phyloP scores from a whole-genome alignment of 805 yeast species.

The Jamesozyma rosinii region DNA sequence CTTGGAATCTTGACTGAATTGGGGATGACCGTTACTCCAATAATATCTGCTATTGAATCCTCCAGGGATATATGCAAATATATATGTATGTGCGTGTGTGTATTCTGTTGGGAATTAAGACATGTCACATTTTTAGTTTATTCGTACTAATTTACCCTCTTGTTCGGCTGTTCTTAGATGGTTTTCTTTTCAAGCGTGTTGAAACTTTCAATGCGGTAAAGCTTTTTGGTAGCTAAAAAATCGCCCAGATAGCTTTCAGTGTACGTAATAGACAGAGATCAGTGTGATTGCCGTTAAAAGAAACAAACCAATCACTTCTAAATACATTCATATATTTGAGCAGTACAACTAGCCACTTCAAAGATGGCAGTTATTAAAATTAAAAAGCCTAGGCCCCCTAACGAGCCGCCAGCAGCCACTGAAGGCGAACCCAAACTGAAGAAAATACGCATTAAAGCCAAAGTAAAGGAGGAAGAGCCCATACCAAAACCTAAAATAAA shows the following conservation, averaged over 20 bases:
- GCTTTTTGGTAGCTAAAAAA: neutral
- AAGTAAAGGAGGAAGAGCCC: slow-evolving; percentile 6
- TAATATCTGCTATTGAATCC: neutral
- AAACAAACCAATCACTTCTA: too few species aligned
- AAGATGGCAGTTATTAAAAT: slow-evolving; percentile 24
- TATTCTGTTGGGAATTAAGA: too few species aligned
- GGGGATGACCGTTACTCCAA: neutral
- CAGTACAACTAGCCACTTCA: too few species aligned
- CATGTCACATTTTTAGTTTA: neutral
- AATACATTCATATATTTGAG: too few species aligned
- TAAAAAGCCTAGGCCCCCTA: slow-evolving; percentile 20
- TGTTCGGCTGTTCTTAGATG: neutral
- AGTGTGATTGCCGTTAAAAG: too few species aligned
- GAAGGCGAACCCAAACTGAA: slow-evolving; percentile 17
- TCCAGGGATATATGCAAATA: neutral
- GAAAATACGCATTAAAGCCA: slow-evolving; percentile 17
- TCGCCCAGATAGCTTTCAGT: too few species aligned
- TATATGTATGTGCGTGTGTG: neutral
- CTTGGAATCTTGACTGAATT: neutral
- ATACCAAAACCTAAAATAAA: slow-evolving; percentile 16
- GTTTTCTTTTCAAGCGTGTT: neutral
- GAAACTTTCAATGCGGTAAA: neutral
- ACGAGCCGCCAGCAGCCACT: slow-evolving; percentile 2
- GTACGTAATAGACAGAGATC: too few species aligned
- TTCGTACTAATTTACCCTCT: neutral